phyloP scores from a whole-genome alignment of 225 moss, liverwort and hornwort genomes.

The Antitrichia curtipendula region DNA sequence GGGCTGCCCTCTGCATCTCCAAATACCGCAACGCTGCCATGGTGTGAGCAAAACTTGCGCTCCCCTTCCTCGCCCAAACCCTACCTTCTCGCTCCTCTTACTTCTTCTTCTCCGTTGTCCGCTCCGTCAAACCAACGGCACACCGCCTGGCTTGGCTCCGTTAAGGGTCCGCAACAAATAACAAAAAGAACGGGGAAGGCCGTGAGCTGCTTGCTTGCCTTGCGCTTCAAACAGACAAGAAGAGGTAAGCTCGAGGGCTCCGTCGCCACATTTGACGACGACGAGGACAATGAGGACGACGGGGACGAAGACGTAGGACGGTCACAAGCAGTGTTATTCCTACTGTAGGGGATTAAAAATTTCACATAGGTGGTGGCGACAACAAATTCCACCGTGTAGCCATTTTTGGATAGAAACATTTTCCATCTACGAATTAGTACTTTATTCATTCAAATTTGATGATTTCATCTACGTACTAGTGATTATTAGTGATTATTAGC shows the following conservation, averaged over 20 bases:
- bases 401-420: neutral
- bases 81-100: neutral
- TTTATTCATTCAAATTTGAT: neutral
- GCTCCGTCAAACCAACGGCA: neutral
- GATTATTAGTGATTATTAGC: neutral
- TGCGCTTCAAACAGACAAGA: neutral
- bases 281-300: neutral
- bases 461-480: neutral
- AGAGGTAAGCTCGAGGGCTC: neutral
- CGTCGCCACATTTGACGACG: neutral
- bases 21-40: conserved; percentile 97
- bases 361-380: neutral
- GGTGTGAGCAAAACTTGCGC: neutral
- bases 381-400: neutral
- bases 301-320: neutral
- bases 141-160: neutral
- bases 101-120: neutral
- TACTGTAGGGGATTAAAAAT: neutral
- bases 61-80: neutral
- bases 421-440: neutral
- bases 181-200: neutral
- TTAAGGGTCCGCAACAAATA: neutral
- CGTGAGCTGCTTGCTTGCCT: neutral
- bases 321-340: neutral
- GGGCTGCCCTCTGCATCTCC: conserved; percentile 84